Evolutionary conservation across 2,329 filamentous ascomycete genomes (phyloP), one percentile per base, ranked within the genome.

Genomic region (Scedosporium minutisporum): DNA sequence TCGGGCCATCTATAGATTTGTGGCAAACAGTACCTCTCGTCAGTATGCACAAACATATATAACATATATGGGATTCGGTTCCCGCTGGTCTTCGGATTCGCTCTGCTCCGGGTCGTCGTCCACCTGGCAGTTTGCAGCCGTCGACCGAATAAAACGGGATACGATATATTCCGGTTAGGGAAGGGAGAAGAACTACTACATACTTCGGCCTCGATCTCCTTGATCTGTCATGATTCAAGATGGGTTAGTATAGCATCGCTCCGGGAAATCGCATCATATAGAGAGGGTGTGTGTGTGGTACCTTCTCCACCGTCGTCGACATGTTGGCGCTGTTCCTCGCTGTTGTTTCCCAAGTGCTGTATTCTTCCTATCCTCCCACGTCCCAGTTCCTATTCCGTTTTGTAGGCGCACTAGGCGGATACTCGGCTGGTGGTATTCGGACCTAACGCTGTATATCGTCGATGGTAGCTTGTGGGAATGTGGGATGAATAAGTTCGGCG

Each of bases 271-370:
- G 57, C 60, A 67, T 59, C 33, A 57, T 62, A 57, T 7, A 25
- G 33, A 51, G 6, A 51, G 38, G 55, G 23, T 53, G 60, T 55
- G 57, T 58, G 6, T 9, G 5, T 71, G 83, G 68, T 74, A 90
- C 91, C 89, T 97, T 97, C 71, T 97, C 93, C 75, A 97, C 92
- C 51, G 93, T 97, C 65, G 93, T 97, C 83, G 93, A 83, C 95
- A 97, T 97, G 71, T 76, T 89, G 81, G 74, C 61, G 38, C 61
- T 65, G n/a, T 27, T 42, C 16, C 51, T 55, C 51, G 18, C 51
- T 48, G 6, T 48, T 48, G 44, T 21, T 21, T 27, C 21, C 23
- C 51, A 14, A 18, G 18, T 23, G 18, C 21, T 27, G 5, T 27
- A 2, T 55, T 25, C 23, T 55, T 18, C 23, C 21, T 55, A 14